A percentile compares a stretch with the other conserved stretches of the same genome.
Evolutionary conservation across 495 filamentous ascomycete genomes (phyloP).

Genomic region (Oleoguttula mirabilis): DNA sequence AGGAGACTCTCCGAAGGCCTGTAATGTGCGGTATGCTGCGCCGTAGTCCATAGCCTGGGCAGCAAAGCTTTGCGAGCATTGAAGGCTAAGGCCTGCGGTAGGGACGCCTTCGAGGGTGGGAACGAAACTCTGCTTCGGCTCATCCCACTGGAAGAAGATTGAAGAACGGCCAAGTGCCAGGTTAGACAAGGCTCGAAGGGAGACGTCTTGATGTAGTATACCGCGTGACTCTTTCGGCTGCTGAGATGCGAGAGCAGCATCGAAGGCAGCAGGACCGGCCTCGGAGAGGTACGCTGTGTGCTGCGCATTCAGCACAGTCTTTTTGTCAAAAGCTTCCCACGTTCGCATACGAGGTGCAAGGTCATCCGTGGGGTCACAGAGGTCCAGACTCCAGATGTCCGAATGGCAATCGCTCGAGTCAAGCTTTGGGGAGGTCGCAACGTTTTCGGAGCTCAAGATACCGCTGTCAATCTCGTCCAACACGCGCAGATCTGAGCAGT

Average conservation of each 20-base stretch:
- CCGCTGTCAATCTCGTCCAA: too few relatives aligned
- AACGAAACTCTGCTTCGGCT: constrained; percentile 43
- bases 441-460: too few relatives aligned
- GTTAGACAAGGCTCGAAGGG: constrained; percentile 51
- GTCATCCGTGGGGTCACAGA: neutral
- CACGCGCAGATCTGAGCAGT: too few relatives aligned
- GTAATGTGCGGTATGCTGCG: constrained; percentile 20
- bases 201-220: constrained; percentile 28
- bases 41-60: constrained; percentile 47
- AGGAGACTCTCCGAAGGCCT: neutral
- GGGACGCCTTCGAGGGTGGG: constrained; percentile 43
- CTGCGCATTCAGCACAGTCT: neutral
- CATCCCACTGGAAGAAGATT: constrained; percentile 60
- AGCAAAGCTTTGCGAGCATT: constrained; percentile 45
- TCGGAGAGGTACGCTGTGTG: constrained; percentile 61
- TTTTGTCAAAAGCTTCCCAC: constrained; percentile 17
- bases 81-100: constrained; percentile 56
- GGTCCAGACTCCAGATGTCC: neutral
- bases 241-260: constrained; percentile 38
- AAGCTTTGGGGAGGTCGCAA: too few relatives aligned
- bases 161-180: constrained; percentile 75
- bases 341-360: neutral
- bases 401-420: neutral
- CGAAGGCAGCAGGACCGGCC: constrained; percentile 58
- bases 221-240: constrained; percentile 7